Conservation (phyloP, 495 filamentous ascomycete species). For the Penicillium daleae region DNA sequence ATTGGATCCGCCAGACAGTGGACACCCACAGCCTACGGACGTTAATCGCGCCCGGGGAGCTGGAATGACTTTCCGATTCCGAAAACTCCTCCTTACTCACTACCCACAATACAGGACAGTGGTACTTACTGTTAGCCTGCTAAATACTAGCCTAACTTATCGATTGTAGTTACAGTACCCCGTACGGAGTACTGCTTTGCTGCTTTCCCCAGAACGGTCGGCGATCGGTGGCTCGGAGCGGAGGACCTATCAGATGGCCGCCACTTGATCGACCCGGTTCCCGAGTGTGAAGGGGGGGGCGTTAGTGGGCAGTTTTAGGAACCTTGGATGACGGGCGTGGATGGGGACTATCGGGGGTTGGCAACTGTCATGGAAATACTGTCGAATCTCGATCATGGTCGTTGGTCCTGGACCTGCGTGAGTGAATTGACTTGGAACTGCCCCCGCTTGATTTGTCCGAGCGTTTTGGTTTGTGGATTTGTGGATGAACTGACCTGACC, state of each 20-base stretch:
- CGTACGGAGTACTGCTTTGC: no score
- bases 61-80: neutral
- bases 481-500: neutral
- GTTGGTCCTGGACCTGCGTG: no score
- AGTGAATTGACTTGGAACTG: neutral
- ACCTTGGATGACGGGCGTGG: neutral
- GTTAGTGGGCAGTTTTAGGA: neutral
- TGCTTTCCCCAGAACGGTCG: slow-evolving; percentile 18
- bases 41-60: neutral
- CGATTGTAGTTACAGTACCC: neutral
- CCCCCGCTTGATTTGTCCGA: neutral
- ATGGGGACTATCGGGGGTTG: neutral
- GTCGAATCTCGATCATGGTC: neutral
- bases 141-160: no score
- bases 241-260: slow-evolving; percentile 23
- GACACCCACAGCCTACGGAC: neutral
- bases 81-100: no score
- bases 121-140: no score
- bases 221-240: slow-evolving; percentile 25
- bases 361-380: slow-evolving; percentile 2
- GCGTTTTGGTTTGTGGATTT: neutral
- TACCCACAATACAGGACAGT: no score
- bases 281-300: neutral
- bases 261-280: slow-evolving; percentile 7
- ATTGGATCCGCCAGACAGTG: neutral